Percentiles rank a stretch among this genome's conserved stretches.
Conservation (phyloP, 108 stramenopile genomes). For the Schizochytrium sp. region DNA sequence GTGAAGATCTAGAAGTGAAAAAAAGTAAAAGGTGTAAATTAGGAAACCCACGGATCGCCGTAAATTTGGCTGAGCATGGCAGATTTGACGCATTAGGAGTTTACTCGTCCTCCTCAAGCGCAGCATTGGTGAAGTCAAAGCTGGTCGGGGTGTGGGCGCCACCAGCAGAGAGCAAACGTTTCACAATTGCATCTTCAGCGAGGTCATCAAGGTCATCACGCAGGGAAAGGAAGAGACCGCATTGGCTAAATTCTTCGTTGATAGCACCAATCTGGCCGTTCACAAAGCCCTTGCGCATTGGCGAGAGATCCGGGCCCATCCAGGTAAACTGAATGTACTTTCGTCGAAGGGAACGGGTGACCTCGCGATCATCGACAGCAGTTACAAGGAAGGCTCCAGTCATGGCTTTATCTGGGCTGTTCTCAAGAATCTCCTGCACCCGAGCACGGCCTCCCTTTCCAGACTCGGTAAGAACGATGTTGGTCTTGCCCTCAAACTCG, state of each 20-base stretch:
- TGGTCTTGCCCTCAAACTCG: slow-evolving; percentile 40
- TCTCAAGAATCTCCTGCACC: slow-evolving; percentile 45
- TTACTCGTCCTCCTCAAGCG: slow-evolving; percentile 27
- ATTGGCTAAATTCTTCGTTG: slow-evolving; percentile 10
- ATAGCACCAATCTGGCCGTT: background rate
- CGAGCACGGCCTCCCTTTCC: slow-evolving; percentile 49
- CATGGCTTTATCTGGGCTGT: slow-evolving; percentile 50
- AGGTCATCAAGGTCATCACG: slow-evolving; percentile 38
- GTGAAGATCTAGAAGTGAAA: too few species aligned
- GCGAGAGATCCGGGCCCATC: slow-evolving; percentile 19
- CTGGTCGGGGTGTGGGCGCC: slow-evolving; percentile 52
- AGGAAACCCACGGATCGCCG: too few species aligned
- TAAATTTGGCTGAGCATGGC: too few species aligned
- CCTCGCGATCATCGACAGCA: slow-evolving; percentile 58
- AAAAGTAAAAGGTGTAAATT: too few species aligned
- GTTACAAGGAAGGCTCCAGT: slow-evolving; percentile 23
- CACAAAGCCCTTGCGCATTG: slow-evolving; percentile 54
- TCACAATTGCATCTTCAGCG: slow-evolving; percentile 11
- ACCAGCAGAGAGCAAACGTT: slow-evolving; percentile 1
- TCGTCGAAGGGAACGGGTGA: slow-evolving; percentile 37
- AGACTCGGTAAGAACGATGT: slow-evolving; percentile 13
- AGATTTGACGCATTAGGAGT: background rate
- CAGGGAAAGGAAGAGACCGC: slow-evolving; percentile 35
- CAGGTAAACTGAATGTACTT: slow-evolving; percentile 58
- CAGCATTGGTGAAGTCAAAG: slow-evolving; percentile 55